Evolutionary conservation across 73 alveolate species (phyloP).

Genomic region (Tetrahymena borealis): DNA sequence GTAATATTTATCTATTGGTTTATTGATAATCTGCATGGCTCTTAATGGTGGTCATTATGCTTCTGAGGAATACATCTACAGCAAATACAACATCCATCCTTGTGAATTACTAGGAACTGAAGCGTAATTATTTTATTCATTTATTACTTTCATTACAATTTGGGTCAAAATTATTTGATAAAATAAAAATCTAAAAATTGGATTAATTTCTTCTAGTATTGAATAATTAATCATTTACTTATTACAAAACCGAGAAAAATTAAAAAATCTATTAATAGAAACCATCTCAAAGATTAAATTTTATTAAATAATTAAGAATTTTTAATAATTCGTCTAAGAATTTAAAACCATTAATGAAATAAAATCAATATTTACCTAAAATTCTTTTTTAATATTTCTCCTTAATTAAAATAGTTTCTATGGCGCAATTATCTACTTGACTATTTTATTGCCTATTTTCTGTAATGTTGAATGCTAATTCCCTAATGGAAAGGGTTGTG

Average conservation of each 20-base stretch:
- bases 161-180: neutral
- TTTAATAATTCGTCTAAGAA: no score
- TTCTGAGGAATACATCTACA: neutral
- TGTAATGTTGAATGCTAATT: neutral
- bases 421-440: neutral
- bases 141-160: neutral
- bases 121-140: neutral
- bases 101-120: neutral
- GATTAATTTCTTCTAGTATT: neutral
- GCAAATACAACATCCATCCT: neutral
- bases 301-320: no score
- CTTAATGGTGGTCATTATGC: neutral
- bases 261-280: no score
- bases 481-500: neutral
- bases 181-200: neutral
- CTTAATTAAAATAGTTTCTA: neutral
- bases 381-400: no score
- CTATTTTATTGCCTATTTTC: neutral
- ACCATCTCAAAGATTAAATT: no score
- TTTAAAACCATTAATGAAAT: no score
- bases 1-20: neutral
- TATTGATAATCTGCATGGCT: neutral
- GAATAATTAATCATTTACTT: neutral
- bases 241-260: neutral
- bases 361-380: no score